Conservation (phyloP, 306 rosid species). For the Hippophae gyantsensis region DNA sequence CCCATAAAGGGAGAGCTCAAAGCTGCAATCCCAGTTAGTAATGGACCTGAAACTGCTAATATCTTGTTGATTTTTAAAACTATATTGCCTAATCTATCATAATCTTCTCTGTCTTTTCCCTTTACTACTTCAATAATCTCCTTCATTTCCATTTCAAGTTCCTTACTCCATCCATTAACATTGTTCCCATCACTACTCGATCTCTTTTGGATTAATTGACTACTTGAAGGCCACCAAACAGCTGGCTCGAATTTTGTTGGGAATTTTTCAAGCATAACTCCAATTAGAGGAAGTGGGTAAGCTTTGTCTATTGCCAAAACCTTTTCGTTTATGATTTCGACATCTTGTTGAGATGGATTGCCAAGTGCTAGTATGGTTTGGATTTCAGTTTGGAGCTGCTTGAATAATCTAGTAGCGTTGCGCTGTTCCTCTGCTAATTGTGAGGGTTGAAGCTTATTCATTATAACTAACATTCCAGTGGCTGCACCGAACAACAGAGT, state of each 20-base stretch:
- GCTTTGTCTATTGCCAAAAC: slow-evolving; percentile 66
- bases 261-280: slow-evolving; percentile 65
- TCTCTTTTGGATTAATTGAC: neutral
- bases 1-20: slow-evolving; percentile 38
- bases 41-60: slow-evolving; percentile 57
- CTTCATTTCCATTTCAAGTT: slow-evolving; percentile 42
- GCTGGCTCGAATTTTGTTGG: slow-evolving; percentile 56
- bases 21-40: slow-evolving; percentile 59
- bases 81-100: slow-evolving; percentile 59
- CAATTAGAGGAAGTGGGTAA: slow-evolving; percentile 70
- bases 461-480: slow-evolving; percentile 43
- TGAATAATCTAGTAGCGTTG: slow-evolving; percentile 55
- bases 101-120: slow-evolving; percentile 53
- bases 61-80: slow-evolving; percentile 46
- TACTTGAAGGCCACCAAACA: slow-evolving; percentile 63
- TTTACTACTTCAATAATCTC: slow-evolving; percentile 44
- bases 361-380: slow-evolving; percentile 26
- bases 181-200: neutral
- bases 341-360: slow-evolving; percentile 27
- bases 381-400: slow-evolving; percentile 32
- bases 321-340: slow-evolving; percentile 36
- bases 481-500: slow-evolving; percentile 54
- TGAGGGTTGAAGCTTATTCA: slow-evolving; percentile 75
- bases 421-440: slow-evolving; percentile 83
- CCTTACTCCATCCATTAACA: slow-evolving; percentile 52